A percentile compares a stretch with the other conserved stretches of the same genome.
Conservation (phyloP, 2,329 filamentous ascomycete genomes). For the Aaosphaeria pasadenensis region DNA sequence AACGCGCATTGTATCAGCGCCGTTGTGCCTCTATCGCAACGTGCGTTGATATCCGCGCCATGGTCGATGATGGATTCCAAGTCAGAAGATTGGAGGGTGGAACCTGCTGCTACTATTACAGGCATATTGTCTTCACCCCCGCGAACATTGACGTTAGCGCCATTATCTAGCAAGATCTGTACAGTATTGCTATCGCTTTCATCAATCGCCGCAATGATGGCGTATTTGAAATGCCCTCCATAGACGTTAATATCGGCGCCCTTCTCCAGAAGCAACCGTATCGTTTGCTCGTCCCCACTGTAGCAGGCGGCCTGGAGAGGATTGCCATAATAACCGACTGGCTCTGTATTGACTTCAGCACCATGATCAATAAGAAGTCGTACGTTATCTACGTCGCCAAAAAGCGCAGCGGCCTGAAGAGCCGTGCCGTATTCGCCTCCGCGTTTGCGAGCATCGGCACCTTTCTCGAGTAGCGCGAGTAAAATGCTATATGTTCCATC, state of each 20-base stretch:
- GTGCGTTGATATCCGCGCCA: conserved; percentile 16
- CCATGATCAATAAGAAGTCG: conserved; percentile 17
- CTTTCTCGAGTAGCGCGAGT: conserved; percentile 12
- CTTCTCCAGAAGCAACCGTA: conserved; percentile 15
- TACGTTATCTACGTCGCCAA: conserved; percentile 16
- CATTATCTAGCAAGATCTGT: conserved; percentile 13
- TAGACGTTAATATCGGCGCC: conserved; percentile 16
- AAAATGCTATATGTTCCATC: conserved; percentile 18
- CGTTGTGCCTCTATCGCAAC: conserved; percentile 15
- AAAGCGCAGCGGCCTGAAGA: conserved; percentile 16
- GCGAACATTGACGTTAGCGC: conserved; percentile 16
- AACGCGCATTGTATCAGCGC: conserved; percentile 18
- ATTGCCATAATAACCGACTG: conserved; percentile 17
- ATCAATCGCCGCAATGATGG: conserved; percentile 16
- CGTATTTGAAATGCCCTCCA: conserved; percentile 13
- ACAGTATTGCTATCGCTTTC: conserved; percentile 10
- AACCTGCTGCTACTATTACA: conserved; percentile 13
- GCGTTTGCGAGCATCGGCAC: conserved; percentile 18
- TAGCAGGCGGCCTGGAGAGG: conserved; percentile 19
- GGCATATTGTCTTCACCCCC: conserved; percentile 17
- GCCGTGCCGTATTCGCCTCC: conserved; percentile 19
- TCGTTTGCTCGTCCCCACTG: conserved; percentile 12
- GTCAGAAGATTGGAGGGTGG: conserved; percentile 10
- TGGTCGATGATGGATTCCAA: conserved; percentile 14
- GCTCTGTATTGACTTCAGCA: conserved; percentile 14